phyloP scores from a whole-genome alignment of 2,329 filamentous ascomycete genomes.

The Penicillium sp. region DNA sequence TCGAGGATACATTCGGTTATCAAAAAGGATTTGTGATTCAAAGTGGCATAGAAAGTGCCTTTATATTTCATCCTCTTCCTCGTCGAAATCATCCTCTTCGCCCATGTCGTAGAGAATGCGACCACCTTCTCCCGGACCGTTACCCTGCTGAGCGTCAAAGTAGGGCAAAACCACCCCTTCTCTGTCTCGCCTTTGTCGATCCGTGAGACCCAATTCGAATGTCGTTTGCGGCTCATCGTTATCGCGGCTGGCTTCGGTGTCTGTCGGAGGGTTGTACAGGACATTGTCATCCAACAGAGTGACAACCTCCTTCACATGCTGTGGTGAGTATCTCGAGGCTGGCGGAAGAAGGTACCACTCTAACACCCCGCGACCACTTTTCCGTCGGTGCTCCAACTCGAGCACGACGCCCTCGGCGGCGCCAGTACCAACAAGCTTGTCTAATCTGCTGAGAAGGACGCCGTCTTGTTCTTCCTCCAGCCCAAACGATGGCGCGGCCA shows the following conservation, averaged over 20 bases:
- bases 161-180: conserved; percentile 91
- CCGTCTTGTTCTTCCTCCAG: conserved; percentile 73
- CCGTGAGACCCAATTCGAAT: conserved; percentile 80
- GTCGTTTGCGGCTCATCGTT: conserved; percentile 63
- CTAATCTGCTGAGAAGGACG: conserved; percentile 60
- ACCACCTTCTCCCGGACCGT: conserved; percentile 71
- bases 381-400: conserved; percentile 78
- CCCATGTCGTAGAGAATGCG: conserved; percentile 97
- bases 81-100: conserved; percentile 91
- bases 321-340: conserved; percentile 41
- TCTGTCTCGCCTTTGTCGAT: conserved; percentile 78
- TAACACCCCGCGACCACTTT: conserved; percentile 69
- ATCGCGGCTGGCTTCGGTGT: conserved; percentile 35
- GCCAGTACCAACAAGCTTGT: conserved; percentile 27
- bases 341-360: conserved; percentile 60
- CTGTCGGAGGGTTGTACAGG: conserved; percentile 52
- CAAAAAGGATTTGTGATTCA: no score
- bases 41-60: not conserved
- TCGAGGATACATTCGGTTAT: no score
- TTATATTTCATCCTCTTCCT: conserved; percentile 87
- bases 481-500: conserved; percentile 71
- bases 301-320: conserved; percentile 46
- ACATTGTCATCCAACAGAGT: conserved; percentile 71
- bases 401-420: conserved; percentile 61
- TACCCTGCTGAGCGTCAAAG: conserved; percentile 82